phyloP scores from a whole-genome alignment of 768 basidiomycete species.

The Trametes meyenii region DNA sequence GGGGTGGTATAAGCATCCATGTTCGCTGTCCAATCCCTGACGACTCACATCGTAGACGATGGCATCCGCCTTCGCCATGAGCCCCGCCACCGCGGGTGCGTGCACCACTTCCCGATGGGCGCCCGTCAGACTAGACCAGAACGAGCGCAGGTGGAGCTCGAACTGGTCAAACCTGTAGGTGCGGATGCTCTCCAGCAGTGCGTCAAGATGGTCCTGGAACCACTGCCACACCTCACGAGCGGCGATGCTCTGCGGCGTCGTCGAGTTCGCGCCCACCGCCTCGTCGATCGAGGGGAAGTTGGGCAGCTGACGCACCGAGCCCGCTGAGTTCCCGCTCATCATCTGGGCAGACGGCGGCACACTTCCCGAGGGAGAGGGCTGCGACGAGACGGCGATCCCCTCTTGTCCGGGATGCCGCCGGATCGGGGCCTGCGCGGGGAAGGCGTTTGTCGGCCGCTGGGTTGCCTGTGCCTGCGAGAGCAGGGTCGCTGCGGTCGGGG shows the following conservation, averaged over 20 bases:
- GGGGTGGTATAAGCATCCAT: conserved; percentile 24
- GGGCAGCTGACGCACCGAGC: conserved; percentile 75
- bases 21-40: conserved; percentile 9
- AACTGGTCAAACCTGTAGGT: conserved; percentile 87
- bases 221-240: conserved; percentile 89
- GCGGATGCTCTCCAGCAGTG: conserved; percentile 75
- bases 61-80: conserved; percentile 90
- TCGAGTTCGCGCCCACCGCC: conserved; percentile 72
- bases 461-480: conserved; percentile 78
- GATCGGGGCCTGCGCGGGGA: conserved; percentile 73
- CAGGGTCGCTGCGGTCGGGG: conserved; percentile 77
- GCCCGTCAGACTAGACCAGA: conserved; percentile 78
- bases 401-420: conserved; percentile 66
- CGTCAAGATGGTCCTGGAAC: conserved; percentile 91
- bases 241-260: conserved; percentile 75
- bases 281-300: conserved; percentile 88
- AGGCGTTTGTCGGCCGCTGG: conserved; percentile 57
- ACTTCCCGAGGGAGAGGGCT: conserved; percentile 49
- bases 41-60: conserved; percentile 84
- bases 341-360: conserved; percentile 48
- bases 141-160: conserved; percentile 82
- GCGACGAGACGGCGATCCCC: conserved; percentile 55
- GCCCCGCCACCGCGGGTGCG: conserved; percentile 82
- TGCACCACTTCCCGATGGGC: conserved; percentile 87
- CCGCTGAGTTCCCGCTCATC: conserved; percentile 47